Evolutionary conservation across 441 rosid species (phyloP), one percentile per base, ranked within the genome.

Genomic region (Jatropha multifida): DNA sequence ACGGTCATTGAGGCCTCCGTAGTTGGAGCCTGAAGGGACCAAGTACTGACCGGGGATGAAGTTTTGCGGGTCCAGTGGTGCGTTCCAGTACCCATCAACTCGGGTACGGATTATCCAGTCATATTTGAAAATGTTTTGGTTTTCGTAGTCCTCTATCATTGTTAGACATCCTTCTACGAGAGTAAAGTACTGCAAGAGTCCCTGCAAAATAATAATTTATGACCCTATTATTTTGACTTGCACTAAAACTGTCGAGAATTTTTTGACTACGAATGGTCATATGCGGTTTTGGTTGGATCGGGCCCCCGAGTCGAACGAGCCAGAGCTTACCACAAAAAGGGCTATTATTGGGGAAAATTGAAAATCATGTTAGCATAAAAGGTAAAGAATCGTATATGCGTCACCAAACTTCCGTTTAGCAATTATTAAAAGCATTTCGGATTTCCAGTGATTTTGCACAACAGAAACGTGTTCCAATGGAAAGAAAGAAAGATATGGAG

Each of bases 71-170:
- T 75, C 82, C 2, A 96, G 79, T 1, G 93, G 89, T 38, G 92
- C 94, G 41, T 82, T 75, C 99, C 99, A 96, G 82, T 83, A 96
- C 8, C 97, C 88, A 55, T 96, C 99, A 0, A 93, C 98, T 6
- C 97, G 95, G 75, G 97, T 93, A 8, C 99, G 90, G 79, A 96
- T 75, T 59, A 93, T 86, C 99, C 99, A 96, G 68, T 92, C 93
- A 74, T 93, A 96, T 0, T 81, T 86, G 87, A 96, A 86, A 67
- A 87, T 85, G 13, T 85, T 56, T 3, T 48, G 80, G 5, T 15
- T 60, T 76, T 96, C 97, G 83, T 89, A 82, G 17, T 90, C 76
- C 27, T 85, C 74, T 65, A 96, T 89, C 93, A 92, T 85, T 2
- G 83, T 81, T 15, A 96, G 80, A 74, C 99, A 93, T 2, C 98